Percentiles rank a stretch among this genome's conserved stretches.
Evolutionary conservation across 2,329 filamentous ascomycete genomes (phyloP).

Genomic region (Truncatella angustata): DNA sequence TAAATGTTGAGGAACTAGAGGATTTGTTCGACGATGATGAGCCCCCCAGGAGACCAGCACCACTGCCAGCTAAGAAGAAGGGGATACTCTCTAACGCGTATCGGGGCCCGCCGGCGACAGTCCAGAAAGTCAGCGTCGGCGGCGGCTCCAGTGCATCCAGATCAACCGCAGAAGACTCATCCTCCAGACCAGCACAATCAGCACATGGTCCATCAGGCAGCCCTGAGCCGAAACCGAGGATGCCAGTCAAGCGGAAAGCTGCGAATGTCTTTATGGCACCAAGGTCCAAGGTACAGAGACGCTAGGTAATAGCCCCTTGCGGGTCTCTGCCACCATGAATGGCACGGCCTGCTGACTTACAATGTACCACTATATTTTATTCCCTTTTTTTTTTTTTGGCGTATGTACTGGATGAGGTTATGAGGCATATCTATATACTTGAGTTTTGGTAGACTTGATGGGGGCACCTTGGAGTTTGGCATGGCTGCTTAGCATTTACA

Average conservation of each 20-base stretch:
- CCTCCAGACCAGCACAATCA: conserved; percentile 12
- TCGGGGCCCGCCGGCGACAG: neutral
- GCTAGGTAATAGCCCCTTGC: neutral
- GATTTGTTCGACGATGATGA: conserved; percentile 16
- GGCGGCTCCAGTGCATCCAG: no score
- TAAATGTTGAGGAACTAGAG: conserved; percentile 23
- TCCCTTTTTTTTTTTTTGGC: neutral
- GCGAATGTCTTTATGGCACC: conserved; percentile 51
- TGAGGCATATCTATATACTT: no score
- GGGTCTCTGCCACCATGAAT: no score
- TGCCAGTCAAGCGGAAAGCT: conserved; percentile 39
- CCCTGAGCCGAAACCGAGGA: conserved; percentile 12
- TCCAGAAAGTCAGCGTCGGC: neutral
- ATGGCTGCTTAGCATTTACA: no score
- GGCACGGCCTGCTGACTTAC: no score
- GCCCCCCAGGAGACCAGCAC: neutral
- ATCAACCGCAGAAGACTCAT: no score
- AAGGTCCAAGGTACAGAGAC: conserved; percentile 33
- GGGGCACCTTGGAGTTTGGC: no score
- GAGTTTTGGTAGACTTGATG: no score
- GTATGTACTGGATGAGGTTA: neutral
- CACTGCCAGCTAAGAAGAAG: conserved; percentile 7
- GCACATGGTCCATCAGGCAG: conserved; percentile 5
- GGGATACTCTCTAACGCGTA: neutral
- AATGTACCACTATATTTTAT: no score